These are phyloP conservation scores for Neurospora pannonica DNA, from an alignment of 495 filamentous ascomycete species.

Conservation along the genomic window DNA sequence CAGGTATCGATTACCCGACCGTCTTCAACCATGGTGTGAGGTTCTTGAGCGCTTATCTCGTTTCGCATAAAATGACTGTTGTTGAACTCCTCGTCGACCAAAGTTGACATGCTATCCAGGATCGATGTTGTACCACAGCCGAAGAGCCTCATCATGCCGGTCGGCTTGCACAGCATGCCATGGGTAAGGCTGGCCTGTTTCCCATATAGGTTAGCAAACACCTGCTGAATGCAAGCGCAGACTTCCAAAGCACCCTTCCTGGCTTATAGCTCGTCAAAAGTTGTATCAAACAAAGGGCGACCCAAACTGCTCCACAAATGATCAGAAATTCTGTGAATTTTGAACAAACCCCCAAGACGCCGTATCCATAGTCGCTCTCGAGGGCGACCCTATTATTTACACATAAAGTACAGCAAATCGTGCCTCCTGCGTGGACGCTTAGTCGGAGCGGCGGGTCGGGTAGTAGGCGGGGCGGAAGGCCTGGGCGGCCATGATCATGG, in stretches of 20 bases:
- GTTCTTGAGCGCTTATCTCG: not conserved
- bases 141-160: not conserved
- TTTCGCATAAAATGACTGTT: not conserved
- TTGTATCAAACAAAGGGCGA: not conserved
- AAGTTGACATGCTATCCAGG: not conserved
- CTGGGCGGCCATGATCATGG: slow-evolving; percentile 52
- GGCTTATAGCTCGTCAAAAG: not conserved
- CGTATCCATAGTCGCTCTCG: not conserved
- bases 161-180: not conserved
- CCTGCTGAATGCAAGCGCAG: not conserved
- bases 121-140: not conserved
- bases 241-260: not conserved
- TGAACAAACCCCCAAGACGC: not conserved
- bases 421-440: not conserved
- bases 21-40: not conserved
- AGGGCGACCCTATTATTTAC: not conserved
- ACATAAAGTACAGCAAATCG: not conserved
- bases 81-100: not conserved
- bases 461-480: slow-evolving; percentile 26
- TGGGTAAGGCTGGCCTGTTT: not conserved
- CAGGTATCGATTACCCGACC: not conserved
- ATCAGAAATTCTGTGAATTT: not conserved
- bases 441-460: slow-evolving; percentile 6
- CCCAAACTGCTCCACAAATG: not conserved
- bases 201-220: not conserved